Conservation (phyloP, 139 green algal species). For the Medakamo hakoo region DNA sequence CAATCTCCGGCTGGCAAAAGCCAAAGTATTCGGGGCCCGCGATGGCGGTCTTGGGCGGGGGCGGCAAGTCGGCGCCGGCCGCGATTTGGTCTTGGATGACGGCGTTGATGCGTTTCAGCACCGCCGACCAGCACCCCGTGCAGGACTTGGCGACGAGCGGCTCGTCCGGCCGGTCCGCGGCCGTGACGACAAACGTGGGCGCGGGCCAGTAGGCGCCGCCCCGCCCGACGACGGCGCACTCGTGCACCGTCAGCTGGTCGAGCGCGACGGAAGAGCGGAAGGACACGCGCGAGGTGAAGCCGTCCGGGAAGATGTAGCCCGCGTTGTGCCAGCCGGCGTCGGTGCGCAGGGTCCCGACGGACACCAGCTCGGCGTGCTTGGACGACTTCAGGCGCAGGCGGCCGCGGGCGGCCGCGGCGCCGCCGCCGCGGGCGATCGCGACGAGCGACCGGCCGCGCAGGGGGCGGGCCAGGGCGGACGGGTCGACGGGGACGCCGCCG, state of each 20-base stretch:
- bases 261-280: conserved; percentile 50
- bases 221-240: conserved; percentile 60
- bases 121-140: conserved; percentile 76
- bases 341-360: conserved; percentile 10
- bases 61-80: conserved; percentile 65
- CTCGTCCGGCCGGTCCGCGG: conserved; percentile 65
- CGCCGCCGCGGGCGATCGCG: background rate
- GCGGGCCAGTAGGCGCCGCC: conserved; percentile 51
- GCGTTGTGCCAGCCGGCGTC: conserved; percentile 56
- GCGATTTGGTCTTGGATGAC: conserved; percentile 40
- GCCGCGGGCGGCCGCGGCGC: conserved; percentile 17
- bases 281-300: conserved; percentile 53
- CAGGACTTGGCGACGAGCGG: conserved; percentile 61
- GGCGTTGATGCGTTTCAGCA: conserved; percentile 35
- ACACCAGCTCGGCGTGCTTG: conserved; percentile 45
- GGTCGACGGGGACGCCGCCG: background rate
- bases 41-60: conserved; percentile 79
- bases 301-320: conserved; percentile 86
- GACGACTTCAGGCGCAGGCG: conserved; percentile 63
- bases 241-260: conserved; percentile 53
- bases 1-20: conserved; percentile 60
- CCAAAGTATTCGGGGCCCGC: conserved; percentile 91
- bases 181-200: conserved; percentile 57
- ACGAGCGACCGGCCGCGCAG: background rate
- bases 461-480: background rate